Conservation (phyloP, 2,329 filamentous ascomycete genomes). For the Zopfia rhizophila region DNA sequence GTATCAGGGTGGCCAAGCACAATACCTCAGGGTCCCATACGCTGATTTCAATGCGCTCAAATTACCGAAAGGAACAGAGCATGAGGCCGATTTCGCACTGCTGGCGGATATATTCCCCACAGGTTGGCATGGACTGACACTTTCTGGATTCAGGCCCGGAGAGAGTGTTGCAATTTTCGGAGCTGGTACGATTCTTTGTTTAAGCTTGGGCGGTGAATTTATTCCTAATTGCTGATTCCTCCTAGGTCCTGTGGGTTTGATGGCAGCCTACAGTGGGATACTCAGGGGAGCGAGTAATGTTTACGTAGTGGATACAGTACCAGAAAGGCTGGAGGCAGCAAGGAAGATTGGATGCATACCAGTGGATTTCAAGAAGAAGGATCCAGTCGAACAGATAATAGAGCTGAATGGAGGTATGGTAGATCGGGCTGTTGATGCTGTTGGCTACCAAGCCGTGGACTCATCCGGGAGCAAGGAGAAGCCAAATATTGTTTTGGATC, state of each 20-base stretch:
- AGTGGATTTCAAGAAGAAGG: conserved; percentile 69
- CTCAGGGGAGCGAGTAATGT: conserved; percentile 70
- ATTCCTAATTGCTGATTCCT: too few species aligned
- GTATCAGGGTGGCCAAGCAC: conserved; percentile 68
- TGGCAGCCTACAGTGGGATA: conserved; percentile 72
- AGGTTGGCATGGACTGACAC: conserved; percentile 67
- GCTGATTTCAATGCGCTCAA: conserved; percentile 74
- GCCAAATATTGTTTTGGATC: conserved; percentile 71
- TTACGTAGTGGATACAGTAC: conserved; percentile 71
- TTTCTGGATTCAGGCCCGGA: conserved; percentile 69
- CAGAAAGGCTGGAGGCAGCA: conserved; percentile 67
- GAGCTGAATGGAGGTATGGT: conserved; percentile 68
- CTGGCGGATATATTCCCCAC: conserved; percentile 63
- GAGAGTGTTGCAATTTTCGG: conserved; percentile 74
- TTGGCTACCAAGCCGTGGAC: conserved; percentile 71
- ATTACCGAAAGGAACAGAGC: conserved; percentile 68
- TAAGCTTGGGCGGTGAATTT: not conserved
- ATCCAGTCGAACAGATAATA: conserved; percentile 70
- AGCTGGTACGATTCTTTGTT: conserved; percentile 49
- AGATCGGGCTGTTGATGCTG: conserved; percentile 72
- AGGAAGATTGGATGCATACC: conserved; percentile 70
- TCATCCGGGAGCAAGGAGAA: conserved; percentile 67
- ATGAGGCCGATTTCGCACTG: conserved; percentile 69
- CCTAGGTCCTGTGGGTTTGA: conserved; percentile 68
- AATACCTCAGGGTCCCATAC: conserved; percentile 72